Evolutionary conservation across 2,329 filamentous ascomycete species (phyloP), one percentile per base, ranked within the genome.

Genomic region (Thelonectria olida): DNA sequence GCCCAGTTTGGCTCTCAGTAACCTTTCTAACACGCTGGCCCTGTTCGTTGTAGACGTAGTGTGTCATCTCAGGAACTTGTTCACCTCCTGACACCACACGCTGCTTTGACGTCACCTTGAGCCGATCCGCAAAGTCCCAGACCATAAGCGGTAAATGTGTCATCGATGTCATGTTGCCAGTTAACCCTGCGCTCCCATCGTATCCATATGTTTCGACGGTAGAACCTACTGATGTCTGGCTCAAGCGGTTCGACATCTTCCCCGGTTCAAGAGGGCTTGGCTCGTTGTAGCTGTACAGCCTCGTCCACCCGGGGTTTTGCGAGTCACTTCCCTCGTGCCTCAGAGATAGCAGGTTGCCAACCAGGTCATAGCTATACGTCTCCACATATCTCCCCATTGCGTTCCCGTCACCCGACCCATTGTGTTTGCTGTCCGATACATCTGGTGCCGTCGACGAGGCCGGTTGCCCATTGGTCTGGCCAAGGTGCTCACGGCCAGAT

Each of bases 11-110:
- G 6, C 51, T 34, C 25, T 62, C 62, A 10, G 56, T 62, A 0
- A 63, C 56, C 44, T 67, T 67, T 1, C 65, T 49, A 2, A 58
- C 28, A 2, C 65, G 22, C 1, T 52, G 38, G 0, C 65, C 63
- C 2, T 9, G 9, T 4, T 27, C 9, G 19, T 64, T 45, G 20
- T 67, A 66, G 13, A 61, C 58, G 20, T 62, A 66, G 22, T 45
- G 64, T 2, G 65, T 66, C 15, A 36, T 58, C 31, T 67, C 63
- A 1, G 60, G 52, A 3, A 12, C 45, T 1, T 36, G 53, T 1
- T 12, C 12, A 9, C 53, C 45, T 8, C 9, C 9, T 13, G 13
- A 3, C 3, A 13, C 8, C 3, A 56, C 15, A 1, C 15, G 20
- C 28, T 64, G 58, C 2, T 4, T 23, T 0, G 65, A 49, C 1